Conservation (phyloP, 305 asterid genomes). For the Stenogyne calaminthoides region DNA sequence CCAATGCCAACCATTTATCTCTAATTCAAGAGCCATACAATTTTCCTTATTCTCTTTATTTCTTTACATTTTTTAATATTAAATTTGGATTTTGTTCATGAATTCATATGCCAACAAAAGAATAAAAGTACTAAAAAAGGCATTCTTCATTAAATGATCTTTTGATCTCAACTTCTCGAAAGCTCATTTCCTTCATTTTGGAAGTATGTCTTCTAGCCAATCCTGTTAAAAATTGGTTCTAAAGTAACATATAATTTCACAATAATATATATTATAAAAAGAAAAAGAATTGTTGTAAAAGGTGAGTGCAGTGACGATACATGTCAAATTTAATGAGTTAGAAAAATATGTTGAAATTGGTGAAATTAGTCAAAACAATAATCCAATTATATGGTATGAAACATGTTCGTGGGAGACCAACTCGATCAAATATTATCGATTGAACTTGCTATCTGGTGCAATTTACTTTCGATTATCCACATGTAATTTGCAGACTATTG, state of each 20-base stretch:
- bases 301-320: not conserved
- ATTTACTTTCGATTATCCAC: too few relatives aligned
- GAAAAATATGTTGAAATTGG: too few relatives aligned
- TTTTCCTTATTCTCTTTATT: not conserved
- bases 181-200: not conserved
- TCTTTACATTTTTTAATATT: not conserved
- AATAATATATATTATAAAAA: too few relatives aligned
- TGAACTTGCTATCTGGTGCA: too few relatives aligned
- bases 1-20: constrained; percentile 19
- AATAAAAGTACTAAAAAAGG: not conserved
- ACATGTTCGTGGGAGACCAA: too few relatives aligned
- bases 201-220: not conserved
- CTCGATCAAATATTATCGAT: too few relatives aligned
- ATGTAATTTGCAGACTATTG: too few relatives aligned
- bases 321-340: too few relatives aligned
- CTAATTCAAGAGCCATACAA: not conserved
- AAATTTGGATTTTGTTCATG: not conserved
- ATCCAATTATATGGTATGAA: too few relatives aligned
- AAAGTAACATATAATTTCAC: not conserved
- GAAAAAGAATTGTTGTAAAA: too few relatives aligned
- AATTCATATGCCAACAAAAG: constrained; percentile 11
- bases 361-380: too few relatives aligned
- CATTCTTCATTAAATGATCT: not conserved
- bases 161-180: not conserved
- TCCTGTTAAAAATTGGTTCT: not conserved